Evolutionary conservation across 805 yeast genomes (phyloP).

Genomic region (Starmerella scarabaei): DNA sequence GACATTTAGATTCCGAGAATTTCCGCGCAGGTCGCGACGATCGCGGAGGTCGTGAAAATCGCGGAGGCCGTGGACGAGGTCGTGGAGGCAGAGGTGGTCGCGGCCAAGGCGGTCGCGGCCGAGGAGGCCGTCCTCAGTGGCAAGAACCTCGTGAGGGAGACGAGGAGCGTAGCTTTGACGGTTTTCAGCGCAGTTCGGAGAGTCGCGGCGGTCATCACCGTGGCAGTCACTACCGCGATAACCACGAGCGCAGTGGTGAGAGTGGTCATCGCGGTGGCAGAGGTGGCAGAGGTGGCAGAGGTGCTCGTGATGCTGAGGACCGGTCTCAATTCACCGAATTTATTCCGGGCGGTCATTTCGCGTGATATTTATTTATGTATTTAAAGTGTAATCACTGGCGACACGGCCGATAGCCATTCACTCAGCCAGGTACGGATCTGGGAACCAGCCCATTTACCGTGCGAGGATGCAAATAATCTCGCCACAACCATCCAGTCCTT

Average conservation of each 20-base stretch:
- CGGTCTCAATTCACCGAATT: background rate
- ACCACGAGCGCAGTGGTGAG: constrained; percentile 15
- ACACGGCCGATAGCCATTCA: constrained; percentile 7
- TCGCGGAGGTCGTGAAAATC: background rate
- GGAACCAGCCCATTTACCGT: constrained; percentile 14
- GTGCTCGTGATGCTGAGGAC: background rate
- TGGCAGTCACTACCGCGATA: constrained; percentile 6
- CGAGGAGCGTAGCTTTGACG: background rate
- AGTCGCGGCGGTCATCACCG: background rate
- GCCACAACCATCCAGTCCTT: constrained; percentile 19
- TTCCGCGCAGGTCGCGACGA: background rate
- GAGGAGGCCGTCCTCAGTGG: too few relatives aligned
- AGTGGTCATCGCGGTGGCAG: constrained; percentile 13
- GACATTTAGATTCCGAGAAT: background rate
- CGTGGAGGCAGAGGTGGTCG: constrained; percentile 23
- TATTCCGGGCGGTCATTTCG: background rate
- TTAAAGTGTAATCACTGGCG: background rate
- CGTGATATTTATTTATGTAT: background rate
- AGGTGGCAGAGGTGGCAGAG: constrained; percentile 2
- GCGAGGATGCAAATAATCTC: constrained; percentile 8
- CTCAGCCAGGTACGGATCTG: constrained; percentile 11
- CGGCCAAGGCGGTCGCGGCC: constrained; percentile 26
- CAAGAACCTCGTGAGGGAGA: background rate
- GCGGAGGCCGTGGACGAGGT: constrained; percentile 31
- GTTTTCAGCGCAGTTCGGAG: background rate